These are phyloP conservation scores for Penicillium freii DNA, from an alignment of 2,329 filamentous ascomycete species.

Conservation along the genomic window DNA sequence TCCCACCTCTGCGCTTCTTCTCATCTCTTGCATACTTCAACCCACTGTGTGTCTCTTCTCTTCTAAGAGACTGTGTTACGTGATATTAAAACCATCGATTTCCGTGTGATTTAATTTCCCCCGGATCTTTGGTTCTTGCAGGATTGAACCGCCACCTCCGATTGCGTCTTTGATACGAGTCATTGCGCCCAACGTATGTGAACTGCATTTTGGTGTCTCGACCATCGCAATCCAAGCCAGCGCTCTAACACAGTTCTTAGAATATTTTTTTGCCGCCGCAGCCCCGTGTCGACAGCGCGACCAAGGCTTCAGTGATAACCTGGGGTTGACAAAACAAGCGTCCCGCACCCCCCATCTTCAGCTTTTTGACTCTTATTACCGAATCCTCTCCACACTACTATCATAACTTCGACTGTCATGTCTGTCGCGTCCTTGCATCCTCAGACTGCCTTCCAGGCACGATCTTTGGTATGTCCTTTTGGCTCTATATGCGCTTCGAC, in stretches of 20 bases:
- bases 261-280: background rate
- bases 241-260: background rate
- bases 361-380: background rate
- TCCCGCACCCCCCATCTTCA: background rate
- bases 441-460: slow-evolving; percentile 48
- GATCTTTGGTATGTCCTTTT: slow-evolving; percentile 43
- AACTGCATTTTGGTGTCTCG: background rate
- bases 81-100: background rate
- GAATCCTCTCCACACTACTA: slow-evolving; percentile 2
- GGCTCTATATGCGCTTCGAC: background rate
- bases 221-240: background rate
- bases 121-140: background rate
- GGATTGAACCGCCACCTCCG: slow-evolving; percentile 19
- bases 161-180: slow-evolving; percentile 4
- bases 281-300: background rate
- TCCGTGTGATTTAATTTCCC: background rate
- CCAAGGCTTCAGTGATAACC: background rate
- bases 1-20: slow-evolving; percentile 29
- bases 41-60: background rate
- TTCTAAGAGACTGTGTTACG: background rate
- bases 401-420: slow-evolving; percentile 33
- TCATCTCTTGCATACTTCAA: slow-evolving; percentile 1
- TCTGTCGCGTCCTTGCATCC: slow-evolving; percentile 44
- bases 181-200: slow-evolving; percentile 6
- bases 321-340: background rate